Percentiles rank a stretch among this genome's conserved stretches.
These are phyloP conservation scores for Russula virescens DNA, from an alignment of 768 basidiomycete genomes.

Conservation along the genomic window DNA sequence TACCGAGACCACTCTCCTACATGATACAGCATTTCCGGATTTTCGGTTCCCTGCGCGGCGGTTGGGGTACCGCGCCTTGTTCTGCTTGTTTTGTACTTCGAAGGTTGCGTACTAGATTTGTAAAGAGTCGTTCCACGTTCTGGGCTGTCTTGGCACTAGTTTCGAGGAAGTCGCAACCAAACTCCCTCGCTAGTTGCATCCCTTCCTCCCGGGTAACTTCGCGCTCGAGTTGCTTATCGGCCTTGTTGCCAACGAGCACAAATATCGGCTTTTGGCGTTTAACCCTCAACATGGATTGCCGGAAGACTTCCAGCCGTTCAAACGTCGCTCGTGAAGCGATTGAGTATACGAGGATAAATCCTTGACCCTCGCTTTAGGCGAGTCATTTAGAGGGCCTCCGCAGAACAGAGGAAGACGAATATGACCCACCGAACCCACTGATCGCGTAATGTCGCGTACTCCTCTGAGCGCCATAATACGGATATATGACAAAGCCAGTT, in stretches of 20 bases:
- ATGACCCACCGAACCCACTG: slow-evolving; percentile 90
- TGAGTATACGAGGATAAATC: slow-evolving; percentile 96
- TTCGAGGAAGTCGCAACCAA: slow-evolving; percentile 93
- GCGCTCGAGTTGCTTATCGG: slow-evolving; percentile 84
- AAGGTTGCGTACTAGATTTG: slow-evolving; percentile 75
- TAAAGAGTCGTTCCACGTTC: slow-evolving; percentile 90
- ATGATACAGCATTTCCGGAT: slow-evolving; percentile 66
- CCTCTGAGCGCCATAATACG: slow-evolving; percentile 53
- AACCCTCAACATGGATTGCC: slow-evolving; percentile 84
- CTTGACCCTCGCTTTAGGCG: slow-evolving; percentile 78
- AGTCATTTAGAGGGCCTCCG: slow-evolving; percentile 13
- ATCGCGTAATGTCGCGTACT: slow-evolving; percentile 92
- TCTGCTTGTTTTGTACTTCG: slow-evolving; percentile 58
- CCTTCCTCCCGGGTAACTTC: slow-evolving; percentile 93
- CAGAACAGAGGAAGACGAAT: slow-evolving; percentile 13
- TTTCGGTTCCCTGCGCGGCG: slow-evolving; percentile 37
- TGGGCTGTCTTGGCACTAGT: slow-evolving; percentile 93
- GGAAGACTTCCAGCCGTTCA: slow-evolving; percentile 83
- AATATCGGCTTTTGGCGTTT: slow-evolving; percentile 82
- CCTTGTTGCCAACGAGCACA: slow-evolving; percentile 96
- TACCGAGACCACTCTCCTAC: slow-evolving; percentile 44
- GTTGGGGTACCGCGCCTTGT: slow-evolving; percentile 35
- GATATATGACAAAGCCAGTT: slow-evolving; percentile 21
- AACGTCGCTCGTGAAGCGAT: slow-evolving; percentile 93
- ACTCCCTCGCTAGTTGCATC: slow-evolving; percentile 66